These are phyloP conservation scores for Metarhizium robertsii DNA, from an alignment of 2,329 filamentous ascomycete genomes.

Conservation along the genomic window DNA sequence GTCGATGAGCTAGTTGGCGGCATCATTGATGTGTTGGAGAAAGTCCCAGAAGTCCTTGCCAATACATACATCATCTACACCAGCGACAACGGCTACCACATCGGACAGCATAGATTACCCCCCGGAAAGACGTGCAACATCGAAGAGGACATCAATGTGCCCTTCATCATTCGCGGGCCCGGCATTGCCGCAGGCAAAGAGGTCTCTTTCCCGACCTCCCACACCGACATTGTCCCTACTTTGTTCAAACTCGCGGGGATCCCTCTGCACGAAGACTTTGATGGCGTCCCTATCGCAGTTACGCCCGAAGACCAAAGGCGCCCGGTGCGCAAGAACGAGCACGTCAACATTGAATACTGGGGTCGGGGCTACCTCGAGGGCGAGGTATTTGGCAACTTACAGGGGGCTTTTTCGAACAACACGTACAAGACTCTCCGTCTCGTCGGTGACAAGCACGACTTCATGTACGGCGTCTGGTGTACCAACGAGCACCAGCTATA, in stretches of 20 bases:
- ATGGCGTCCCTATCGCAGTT: conserved; percentile 45
- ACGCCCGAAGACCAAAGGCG: conserved; percentile 15
- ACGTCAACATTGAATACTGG: conserved; percentile 51
- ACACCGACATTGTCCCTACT: conserved; percentile 56
- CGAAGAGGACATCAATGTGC: conserved; percentile 51
- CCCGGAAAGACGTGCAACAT: conserved; percentile 50
- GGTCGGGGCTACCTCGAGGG: conserved; percentile 32
- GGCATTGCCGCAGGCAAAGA: conserved; percentile 31
- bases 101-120: conserved; percentile 48
- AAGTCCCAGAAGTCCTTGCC: conserved; percentile 47
- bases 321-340: conserved; percentile 32
- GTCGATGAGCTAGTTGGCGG: conserved; percentile 46
- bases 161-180: conserved; percentile 46
- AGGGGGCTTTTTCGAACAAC: conserved; percentile 28
- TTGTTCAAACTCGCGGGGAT: conserved; percentile 37
- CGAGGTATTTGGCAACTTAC: conserved; percentile 12
- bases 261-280: conserved; percentile 39
- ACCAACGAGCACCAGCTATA: conserved; percentile 59
- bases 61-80: conserved; percentile 52
- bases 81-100: conserved; percentile 52
- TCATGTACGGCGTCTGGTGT: conserved; percentile 56
- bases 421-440: conserved; percentile 55
- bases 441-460: conserved; percentile 42
- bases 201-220: conserved; percentile 42
- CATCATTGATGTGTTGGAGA: conserved; percentile 32